These are phyloP conservation scores for Jatropha multifida DNA, from an alignment of 441 rosid genomes.

Conservation along the genomic window DNA sequence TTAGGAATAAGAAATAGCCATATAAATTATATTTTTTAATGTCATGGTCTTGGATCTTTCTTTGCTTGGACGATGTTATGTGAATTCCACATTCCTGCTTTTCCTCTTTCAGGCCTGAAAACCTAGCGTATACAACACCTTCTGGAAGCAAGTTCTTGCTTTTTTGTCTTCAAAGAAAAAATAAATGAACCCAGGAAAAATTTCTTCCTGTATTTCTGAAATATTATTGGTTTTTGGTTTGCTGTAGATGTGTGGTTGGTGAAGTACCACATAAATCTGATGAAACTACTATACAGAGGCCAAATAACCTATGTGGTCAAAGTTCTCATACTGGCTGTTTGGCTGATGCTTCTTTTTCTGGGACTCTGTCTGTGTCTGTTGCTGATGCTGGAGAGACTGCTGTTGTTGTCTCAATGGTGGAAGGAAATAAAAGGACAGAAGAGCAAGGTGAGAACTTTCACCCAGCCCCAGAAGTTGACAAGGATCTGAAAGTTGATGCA, in stretches of 20 bases:
- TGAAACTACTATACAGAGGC: constrained; percentile 36
- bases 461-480: constrained; percentile 37
- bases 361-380: constrained; percentile 76
- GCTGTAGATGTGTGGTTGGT: constrained; percentile 62
- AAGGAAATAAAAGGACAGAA: constrained; percentile 43
- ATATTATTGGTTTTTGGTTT: constrained; percentile 27
- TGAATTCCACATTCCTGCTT: constrained; percentile 11
- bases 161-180: not conserved
- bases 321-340: constrained; percentile 40
- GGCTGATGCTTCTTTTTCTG: constrained; percentile 49
- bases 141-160: not conserved
- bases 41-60: not conserved
- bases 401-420: constrained; percentile 80
- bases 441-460: constrained; percentile 44
- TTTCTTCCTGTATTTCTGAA: not conserved
- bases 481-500: constrained; percentile 32
- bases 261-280: constrained; percentile 42
- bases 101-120: constrained; percentile 1
- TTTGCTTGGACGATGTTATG: not conserved
- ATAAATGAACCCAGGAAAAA: not conserved
- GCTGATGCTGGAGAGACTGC: constrained; percentile 99
- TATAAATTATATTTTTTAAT: not conserved
- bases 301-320: constrained; percentile 37
- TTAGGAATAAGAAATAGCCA: not conserved
- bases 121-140: not conserved